phyloP scores from a whole-genome alignment of 1,284 basidiomycete genomes.

The Ceratobasidium theobromae region DNA sequence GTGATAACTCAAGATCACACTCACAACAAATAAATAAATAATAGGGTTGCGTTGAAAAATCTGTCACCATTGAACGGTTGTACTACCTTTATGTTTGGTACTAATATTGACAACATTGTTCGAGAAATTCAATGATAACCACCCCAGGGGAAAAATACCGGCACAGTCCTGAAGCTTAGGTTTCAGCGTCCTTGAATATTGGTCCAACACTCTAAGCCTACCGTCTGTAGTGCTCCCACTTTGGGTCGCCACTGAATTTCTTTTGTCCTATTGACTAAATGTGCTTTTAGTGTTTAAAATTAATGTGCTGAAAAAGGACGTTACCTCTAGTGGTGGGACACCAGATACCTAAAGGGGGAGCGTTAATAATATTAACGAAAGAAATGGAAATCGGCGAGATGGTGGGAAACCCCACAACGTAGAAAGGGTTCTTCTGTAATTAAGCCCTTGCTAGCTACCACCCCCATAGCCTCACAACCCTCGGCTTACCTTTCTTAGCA shows the following conservation, averaged over 20 bases:
- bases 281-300: not conserved
- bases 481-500: constrained; percentile 55
- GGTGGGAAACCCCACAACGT: too few species aligned
- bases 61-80: too few species aligned
- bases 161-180: constrained; percentile 39
- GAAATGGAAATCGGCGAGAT: too few species aligned
- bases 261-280: constrained; percentile 56
- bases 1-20: too few species aligned
- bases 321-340: constrained; percentile 66
- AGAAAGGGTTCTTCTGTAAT: too few species aligned
- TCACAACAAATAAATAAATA: too few species aligned
- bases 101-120: too few species aligned
- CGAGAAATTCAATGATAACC: constrained; percentile 16
- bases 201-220: constrained; percentile 41
- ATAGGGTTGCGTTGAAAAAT: too few species aligned
- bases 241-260: constrained; percentile 63
- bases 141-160: constrained; percentile 48
- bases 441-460: too few species aligned
- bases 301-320: constrained; percentile 4
- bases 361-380: not conserved
- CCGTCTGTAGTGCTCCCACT: constrained; percentile 70
- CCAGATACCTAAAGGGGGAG: constrained; percentile 55
- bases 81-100: too few species aligned
- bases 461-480: too few species aligned
- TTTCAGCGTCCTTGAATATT: too few species aligned